Base-by-base conservation (phyloP, 148 eudicot genomes). In the Dysphania ambrosioides region DNA sequence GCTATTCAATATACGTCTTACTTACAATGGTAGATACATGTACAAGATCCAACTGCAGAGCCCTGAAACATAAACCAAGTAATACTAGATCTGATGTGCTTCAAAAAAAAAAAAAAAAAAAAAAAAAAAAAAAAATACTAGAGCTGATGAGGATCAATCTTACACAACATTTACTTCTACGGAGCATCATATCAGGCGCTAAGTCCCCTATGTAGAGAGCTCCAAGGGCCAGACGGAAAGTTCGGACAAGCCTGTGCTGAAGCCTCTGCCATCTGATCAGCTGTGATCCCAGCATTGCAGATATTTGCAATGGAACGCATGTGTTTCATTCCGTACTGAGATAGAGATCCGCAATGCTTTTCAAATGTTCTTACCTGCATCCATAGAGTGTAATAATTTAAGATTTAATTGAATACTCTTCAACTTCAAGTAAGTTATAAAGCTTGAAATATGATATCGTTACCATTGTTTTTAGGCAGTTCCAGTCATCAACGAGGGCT, bases 251-350 rank as follows among this genome's bases (percentile, higher is more conserved):
- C 94, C 75, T 90, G 97, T 4, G 88, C 83, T 4, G 97, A 84
- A 0, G 91, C 99, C 79, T 86, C 93, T 0, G 84, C 85, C 97
- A 96, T 88, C 74, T 87, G 92, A 31, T 89, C 90, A 44, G 66
- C 62, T 30, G 72, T 73, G 68, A 90, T 83, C 68, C 97, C 94
- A 3, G 91, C 90, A 57, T 95, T 95, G 88, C 99, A 95, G 18
- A 95, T 84, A 81, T 95, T 95, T 21, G 97, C 99, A 2, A 95
- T 77, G 32, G 97, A 85, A 16, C 97, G 90, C 99, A 92, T 90
- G 84, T 90, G 97, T 75, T 96, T 96, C 97, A 96, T 96, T 69
- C 99, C 99, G 2, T 96, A 96, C 35, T 92, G 97, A 32, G 97
- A 90, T 40, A 96, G 77, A 16, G 93, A 90, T 59, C 99, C 99